Percentiles rank a stretch among this genome's conserved stretches.
Conservation (phyloP, 2,329 filamentous ascomycete species). For the Ascochyta viciae-villosae region DNA sequence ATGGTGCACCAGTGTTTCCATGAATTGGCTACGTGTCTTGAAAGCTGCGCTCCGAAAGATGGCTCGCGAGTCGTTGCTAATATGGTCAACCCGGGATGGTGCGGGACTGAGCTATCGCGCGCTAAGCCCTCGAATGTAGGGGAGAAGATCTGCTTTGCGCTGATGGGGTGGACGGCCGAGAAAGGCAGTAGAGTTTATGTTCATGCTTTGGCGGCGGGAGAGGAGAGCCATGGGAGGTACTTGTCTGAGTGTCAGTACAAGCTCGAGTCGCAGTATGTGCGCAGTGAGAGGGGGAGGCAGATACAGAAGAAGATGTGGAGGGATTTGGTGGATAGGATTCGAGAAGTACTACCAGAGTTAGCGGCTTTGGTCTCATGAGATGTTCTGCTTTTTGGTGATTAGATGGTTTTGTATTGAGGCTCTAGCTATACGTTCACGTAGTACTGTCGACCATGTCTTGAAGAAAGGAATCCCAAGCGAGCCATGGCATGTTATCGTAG, state of each 20-base stretch:
- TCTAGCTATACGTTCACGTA: background rate
- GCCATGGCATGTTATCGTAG: background rate
- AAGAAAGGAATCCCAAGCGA: constrained; percentile 10
- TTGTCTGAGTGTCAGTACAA: constrained; percentile 13
- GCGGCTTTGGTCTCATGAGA: background rate
- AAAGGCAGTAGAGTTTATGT: constrained; percentile 12
- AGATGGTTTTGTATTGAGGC: no score
- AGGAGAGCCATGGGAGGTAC: constrained; percentile 15
- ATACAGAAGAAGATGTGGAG: constrained; percentile 15
- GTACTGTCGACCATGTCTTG: background rate
- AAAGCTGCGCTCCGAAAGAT: background rate
- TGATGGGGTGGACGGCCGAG: constrained; percentile 18
- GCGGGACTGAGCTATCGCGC: constrained; percentile 16
- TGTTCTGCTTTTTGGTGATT: no score
- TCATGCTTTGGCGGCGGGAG: constrained; percentile 13
- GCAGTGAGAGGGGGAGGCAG: constrained; percentile 6
- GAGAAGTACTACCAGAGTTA: constrained; percentile 1
- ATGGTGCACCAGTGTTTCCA: constrained; percentile 18
- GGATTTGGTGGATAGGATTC: constrained; percentile 5
- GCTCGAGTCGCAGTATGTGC: constrained; percentile 9
- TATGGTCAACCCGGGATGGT: constrained; percentile 16
- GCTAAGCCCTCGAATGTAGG: constrained; percentile 6
- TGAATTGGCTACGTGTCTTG: background rate
- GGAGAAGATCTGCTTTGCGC: constrained; percentile 6
- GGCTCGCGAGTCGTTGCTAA: constrained; percentile 6